Evolutionary conservation across 306 rosid genomes (phyloP).

Genomic region (Rosa lucieae): DNA sequence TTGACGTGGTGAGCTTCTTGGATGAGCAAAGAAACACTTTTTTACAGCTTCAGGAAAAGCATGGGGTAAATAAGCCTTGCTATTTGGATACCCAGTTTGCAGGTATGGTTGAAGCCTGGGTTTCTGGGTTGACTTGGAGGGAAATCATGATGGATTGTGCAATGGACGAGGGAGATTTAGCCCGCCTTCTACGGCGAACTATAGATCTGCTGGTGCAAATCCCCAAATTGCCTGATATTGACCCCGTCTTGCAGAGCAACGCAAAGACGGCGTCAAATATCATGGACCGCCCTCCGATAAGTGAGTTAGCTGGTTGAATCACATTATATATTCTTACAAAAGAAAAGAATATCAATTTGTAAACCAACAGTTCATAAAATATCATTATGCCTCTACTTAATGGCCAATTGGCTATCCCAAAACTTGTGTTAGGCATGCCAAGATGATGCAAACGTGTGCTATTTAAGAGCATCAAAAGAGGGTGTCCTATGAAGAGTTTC

Average conservation of each 20-base stretch:
- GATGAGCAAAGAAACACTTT: slow-evolving; percentile 66
- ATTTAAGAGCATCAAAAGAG: not conserved
- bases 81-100: slow-evolving; percentile 83
- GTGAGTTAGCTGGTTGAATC: slow-evolving; percentile 78
- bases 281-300: slow-evolving; percentile 97
- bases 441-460: too few relatives aligned
- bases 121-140: slow-evolving; percentile 92
- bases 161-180: slow-evolving; percentile 95
- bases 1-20: slow-evolving; percentile 44
- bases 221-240: slow-evolving; percentile 86
- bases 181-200: slow-evolving; percentile 86
- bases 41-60: slow-evolving; percentile 66
- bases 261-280: slow-evolving; percentile 72
- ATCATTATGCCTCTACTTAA: not conserved
- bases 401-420: slow-evolving; percentile 3
- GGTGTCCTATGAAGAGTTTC: not conserved
- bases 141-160: slow-evolving; percentile 99
- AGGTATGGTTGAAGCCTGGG: slow-evolving; percentile 99
- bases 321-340: not conserved
- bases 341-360: not conserved
- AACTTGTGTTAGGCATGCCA: not conserved
- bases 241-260: slow-evolving; percentile 65
- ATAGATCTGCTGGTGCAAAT: slow-evolving; percentile 88
- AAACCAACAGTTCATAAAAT: not conserved
- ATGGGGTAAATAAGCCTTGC: slow-evolving; percentile 65